Evolutionary conservation across 192 early-diverging fungal genomes (phyloP), one percentile per base, ranked within the genome.

Genomic region (Backusella psychrophila): DNA sequence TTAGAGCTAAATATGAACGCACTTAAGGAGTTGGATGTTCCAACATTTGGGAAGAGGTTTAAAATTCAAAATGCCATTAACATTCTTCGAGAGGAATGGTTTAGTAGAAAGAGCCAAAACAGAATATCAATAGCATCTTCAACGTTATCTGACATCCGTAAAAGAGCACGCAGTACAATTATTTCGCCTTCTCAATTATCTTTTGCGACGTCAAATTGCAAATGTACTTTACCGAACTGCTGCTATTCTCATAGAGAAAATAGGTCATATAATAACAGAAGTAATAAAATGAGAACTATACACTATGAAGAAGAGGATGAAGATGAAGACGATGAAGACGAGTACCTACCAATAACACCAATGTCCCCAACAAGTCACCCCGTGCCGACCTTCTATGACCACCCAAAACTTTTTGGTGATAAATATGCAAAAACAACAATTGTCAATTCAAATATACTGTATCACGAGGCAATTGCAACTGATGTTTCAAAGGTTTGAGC

Each of bases 61-160:
- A 88, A 91, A 41, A 83, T 94, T 42, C 86, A 91, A 80, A 91
- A 88, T 63, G 83, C 86, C 29, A 92, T 94, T 63, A 82, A 84
- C 11, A 77, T 77, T 12, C 82, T 94, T 19, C 33, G 59, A 52
- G 74, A 82, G 12, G 73, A 71, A 85, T 44, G 66, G 19, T n/a
- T 8, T 31, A 72, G 70, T 42, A 31, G 39, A 49, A 72, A 44
- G 52, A 49, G 44, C 44, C 42, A 72, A 21, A 69, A 69, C 36
- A 36, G 68, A 39, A 69, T 69, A 17, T 69, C 68, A 69, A 21
- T 69, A 7, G 38, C 68, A 12, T 69, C 68, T 21, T 69, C 68
- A 23, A 69, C 68, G 0, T 14, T 41, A 35, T 69, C 68, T 41
- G 68, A 69, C 36, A 38, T 26, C 21, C 68, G 34, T 69, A 63